phyloP scores from a whole-genome alignment of 1,284 basidiomycete species.

The Rhodofomes roseus region DNA sequence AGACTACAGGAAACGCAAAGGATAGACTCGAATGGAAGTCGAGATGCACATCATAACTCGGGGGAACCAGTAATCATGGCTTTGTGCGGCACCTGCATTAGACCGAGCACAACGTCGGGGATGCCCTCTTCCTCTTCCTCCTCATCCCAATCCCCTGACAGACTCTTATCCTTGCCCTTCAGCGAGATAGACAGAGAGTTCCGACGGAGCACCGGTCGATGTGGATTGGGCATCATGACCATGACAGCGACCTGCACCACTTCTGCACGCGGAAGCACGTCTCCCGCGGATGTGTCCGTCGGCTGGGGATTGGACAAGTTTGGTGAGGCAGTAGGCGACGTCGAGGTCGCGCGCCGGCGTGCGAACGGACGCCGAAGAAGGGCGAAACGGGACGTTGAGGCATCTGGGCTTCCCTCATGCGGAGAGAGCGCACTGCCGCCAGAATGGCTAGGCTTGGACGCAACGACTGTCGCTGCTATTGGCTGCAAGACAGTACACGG shows the following conservation, averaged over 20 bases:
- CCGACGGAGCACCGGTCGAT: constrained; percentile 18
- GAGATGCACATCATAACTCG: background rate
- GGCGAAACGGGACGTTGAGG: background rate
- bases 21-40: background rate
- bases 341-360: constrained; percentile 4
- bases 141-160: constrained; percentile 18
- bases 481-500: constrained; percentile 14
- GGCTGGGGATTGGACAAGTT: constrained; percentile 1
- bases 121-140: constrained; percentile 31
- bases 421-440: constrained; percentile 3
- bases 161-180: constrained; percentile 29
- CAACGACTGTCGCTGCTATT: constrained; percentile 15
- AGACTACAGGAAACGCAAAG: background rate
- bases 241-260: constrained; percentile 52
- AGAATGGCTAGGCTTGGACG: constrained; percentile 12
- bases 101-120: constrained; percentile 45
- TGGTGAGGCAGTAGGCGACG: background rate
- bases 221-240: constrained; percentile 56
- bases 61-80: background rate
- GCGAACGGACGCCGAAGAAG: constrained; percentile 5
- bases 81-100: constrained; percentile 32
- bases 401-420: background rate
- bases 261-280: constrained; percentile 13
- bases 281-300: constrained; percentile 10
- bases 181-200: background rate